Evolutionary conservation across 2,329 filamentous ascomycete species (phyloP).

Genomic region (Hypoxylon sp.): DNA sequence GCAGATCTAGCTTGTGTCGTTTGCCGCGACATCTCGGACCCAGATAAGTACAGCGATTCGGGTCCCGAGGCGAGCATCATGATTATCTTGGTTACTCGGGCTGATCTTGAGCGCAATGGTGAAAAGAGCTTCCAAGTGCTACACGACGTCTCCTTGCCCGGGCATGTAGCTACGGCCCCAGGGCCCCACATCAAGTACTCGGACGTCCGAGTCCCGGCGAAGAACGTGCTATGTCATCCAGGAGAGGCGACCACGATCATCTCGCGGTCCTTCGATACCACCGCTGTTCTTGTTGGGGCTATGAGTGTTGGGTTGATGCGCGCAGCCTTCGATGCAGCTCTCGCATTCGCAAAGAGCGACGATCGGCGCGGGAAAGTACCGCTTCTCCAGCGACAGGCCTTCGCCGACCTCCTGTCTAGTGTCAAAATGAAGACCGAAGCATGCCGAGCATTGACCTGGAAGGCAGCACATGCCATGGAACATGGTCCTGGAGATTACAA

Average conservation of each 20-base stretch:
- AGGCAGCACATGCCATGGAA: slow-evolving; percentile 62
- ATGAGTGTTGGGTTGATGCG: slow-evolving; percentile 70
- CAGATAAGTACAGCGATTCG: slow-evolving; percentile 2
- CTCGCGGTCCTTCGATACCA: slow-evolving; percentile 59
- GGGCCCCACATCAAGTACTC: slow-evolving; percentile 65
- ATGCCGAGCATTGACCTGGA: slow-evolving; percentile 66
- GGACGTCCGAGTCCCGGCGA: slow-evolving; percentile 62
- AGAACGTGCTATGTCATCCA: slow-evolving; percentile 62
- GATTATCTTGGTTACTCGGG: slow-evolving; percentile 65
- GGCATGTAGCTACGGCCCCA: slow-evolving; percentile 62
- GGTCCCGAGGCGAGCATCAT: slow-evolving; percentile 57
- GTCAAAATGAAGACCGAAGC: slow-evolving; percentile 68
- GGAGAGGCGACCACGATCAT: slow-evolving; percentile 61
- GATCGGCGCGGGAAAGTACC: slow-evolving; percentile 60
- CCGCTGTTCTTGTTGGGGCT: slow-evolving; percentile 66
- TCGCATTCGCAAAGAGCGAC: slow-evolving; percentile 65
- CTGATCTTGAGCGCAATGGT: slow-evolving; percentile 62
- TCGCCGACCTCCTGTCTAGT: slow-evolving; percentile 66
- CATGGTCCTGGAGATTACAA: slow-evolving; percentile 59
- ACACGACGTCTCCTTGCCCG: slow-evolving; percentile 60
- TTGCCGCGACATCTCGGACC: slow-evolving; percentile 59
- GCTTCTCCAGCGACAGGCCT: slow-evolving; percentile 64
- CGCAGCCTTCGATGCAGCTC: slow-evolving; percentile 65
- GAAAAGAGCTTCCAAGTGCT: slow-evolving; percentile 62
- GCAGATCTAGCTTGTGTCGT: slow-evolving; percentile 68